These are phyloP conservation scores for Saccharomyces hybrid DNA, from an alignment of 1,139 yeast genomes.

Conservation along the genomic window DNA sequence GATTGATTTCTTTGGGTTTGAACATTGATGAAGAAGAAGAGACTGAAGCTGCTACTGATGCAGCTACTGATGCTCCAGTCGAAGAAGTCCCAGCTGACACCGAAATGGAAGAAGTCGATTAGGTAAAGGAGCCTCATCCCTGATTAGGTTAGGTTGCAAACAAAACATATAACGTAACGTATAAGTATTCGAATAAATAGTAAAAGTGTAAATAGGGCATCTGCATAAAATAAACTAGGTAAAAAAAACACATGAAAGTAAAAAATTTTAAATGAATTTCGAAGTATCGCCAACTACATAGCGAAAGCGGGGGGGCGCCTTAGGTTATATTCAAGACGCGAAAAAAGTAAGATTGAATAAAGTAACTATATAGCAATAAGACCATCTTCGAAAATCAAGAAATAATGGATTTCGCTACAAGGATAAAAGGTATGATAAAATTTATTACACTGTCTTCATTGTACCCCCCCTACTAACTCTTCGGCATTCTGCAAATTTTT, in stretches of 20 bases:
- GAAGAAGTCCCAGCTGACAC: constrained; percentile 74
- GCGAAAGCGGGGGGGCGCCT: neutral
- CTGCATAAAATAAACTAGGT: neutral
- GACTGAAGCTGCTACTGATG: constrained; percentile 33
- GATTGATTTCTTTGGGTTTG: no score
- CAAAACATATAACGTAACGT: neutral
- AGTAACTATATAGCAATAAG: neutral
- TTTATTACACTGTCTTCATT: no score
- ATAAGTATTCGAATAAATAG: neutral
- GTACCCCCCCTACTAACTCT: no score
- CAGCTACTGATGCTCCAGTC: constrained; percentile 46
- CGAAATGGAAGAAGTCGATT: constrained; percentile 99
- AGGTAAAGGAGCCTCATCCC: constrained; percentile 25
- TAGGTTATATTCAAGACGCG: neutral
- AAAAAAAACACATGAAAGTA: neutral
- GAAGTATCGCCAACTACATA: no score
- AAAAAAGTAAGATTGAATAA: neutral
- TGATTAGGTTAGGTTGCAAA: neutral
- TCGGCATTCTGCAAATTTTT: no score
- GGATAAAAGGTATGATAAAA: neutral
- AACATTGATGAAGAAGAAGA: no score
- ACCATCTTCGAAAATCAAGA: neutral
- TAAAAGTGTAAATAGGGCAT: neutral
- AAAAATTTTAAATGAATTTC: no score
- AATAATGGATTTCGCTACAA: neutral